Percentiles rank a stretch among this genome's conserved stretches.
Evolutionary conservation across 805 yeast genomes (phyloP).

Genomic region (Wickerhamiella spandovensis): DNA sequence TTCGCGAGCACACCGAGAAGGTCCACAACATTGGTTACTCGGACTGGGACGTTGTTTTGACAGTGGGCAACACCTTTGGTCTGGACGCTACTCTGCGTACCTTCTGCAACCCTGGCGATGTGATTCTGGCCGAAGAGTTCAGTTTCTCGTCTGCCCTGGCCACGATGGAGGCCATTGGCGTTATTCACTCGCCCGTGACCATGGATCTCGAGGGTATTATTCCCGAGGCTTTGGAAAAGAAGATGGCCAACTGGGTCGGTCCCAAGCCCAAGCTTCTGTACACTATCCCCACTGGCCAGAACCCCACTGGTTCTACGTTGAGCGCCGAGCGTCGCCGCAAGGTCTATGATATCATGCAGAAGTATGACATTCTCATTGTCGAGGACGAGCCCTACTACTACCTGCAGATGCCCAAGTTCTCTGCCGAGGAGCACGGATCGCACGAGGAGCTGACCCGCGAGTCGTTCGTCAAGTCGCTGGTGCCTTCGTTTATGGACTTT

Average conservation of each 20-base stretch:
- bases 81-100: slow-evolving; percentile 77
- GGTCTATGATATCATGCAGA: slow-evolving; percentile 64
- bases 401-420: slow-evolving; percentile 78
- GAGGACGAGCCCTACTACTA: slow-evolving; percentile 98
- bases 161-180: slow-evolving; percentile 60
- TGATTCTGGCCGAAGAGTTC: slow-evolving; percentile 70
- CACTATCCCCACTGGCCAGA: slow-evolving; percentile 92
- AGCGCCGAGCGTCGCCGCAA: slow-evolving; percentile 60
- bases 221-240: slow-evolving; percentile 51
- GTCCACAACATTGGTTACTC: slow-evolving; percentile 38
- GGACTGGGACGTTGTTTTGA: slow-evolving; percentile 60
- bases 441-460: slow-evolving; percentile 34
- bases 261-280: slow-evolving; percentile 76
- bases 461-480: slow-evolving; percentile 52
- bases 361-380: slow-evolving; percentile 72
- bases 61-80: slow-evolving; percentile 81
- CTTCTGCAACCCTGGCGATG: slow-evolving; percentile 64
- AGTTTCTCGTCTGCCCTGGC: slow-evolving; percentile 78
- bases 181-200: slow-evolving; percentile 54
- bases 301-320: slow-evolving; percentile 90
- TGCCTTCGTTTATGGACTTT: slow-evolving; percentile 58
- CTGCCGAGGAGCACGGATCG: slow-evolving; percentile 17
- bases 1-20: slow-evolving; percentile 49
- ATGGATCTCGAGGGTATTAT: slow-evolving; percentile 70
- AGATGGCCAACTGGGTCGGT: slow-evolving; percentile 54